Evolutionary conservation across 176 grass and related monocot genomes (phyloP).

Genomic region (Phragmites australis): DNA sequence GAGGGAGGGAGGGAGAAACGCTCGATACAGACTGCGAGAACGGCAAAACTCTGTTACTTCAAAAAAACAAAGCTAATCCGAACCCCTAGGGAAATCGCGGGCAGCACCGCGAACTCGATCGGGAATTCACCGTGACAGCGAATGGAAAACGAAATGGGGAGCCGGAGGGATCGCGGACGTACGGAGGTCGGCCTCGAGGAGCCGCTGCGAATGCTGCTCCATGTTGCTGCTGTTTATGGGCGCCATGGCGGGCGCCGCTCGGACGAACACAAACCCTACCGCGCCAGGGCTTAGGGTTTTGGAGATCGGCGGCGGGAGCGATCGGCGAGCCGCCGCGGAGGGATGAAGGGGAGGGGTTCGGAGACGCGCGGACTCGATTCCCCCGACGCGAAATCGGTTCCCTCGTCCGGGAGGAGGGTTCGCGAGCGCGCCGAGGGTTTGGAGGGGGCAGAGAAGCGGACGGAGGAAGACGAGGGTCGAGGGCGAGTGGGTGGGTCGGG

Average conservation of each 20-base stretch:
- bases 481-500: neutral
- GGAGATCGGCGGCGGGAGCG: slow-evolving; percentile 36
- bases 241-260: slow-evolving; percentile 56
- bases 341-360: neutral
- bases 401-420: slow-evolving; percentile 6
- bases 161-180: slow-evolving; percentile 5
- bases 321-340: neutral
- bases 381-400: neutral
- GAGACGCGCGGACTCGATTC: neutral
- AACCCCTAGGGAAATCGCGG: neutral
- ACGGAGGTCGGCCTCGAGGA: slow-evolving; percentile 86
- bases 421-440: slow-evolving; percentile 47
- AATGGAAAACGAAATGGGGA: neutral
- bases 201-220: slow-evolving; percentile 88
- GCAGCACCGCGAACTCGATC: neutral
- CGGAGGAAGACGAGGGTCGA: neutral
- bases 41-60: neutral
- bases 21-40: neutral
- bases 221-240: slow-evolving; percentile 84
- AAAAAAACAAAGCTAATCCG: neutral
- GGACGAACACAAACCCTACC: slow-evolving; percentile 39
- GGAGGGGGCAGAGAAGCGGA: neutral
- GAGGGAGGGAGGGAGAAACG: neutral
- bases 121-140: neutral
- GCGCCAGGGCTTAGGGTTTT: slow-evolving; percentile 60